Evolutionary conservation across 768 basidiomycete genomes (phyloP).

Genomic region (Mycena albidolilacea): DNA sequence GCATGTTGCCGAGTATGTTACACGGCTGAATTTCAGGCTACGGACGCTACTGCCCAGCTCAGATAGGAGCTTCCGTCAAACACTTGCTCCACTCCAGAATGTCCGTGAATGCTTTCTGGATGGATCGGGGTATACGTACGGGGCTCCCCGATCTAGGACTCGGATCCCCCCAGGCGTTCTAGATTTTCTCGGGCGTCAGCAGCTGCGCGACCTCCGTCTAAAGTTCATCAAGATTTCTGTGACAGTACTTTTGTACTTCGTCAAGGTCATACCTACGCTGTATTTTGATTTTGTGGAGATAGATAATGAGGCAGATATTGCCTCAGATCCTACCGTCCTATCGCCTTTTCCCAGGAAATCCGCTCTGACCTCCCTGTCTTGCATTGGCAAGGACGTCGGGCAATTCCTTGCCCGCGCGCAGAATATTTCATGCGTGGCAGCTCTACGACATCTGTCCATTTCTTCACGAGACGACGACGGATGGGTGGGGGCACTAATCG

Average conservation of each 20-base stretch:
- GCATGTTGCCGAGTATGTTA: background rate
- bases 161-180: background rate
- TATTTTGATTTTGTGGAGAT: background rate
- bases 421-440: background rate
- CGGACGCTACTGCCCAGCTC: background rate
- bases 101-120: background rate
- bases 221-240: background rate
- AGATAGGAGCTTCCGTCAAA: background rate
- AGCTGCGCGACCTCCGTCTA: background rate
- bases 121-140: background rate
- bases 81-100: background rate
- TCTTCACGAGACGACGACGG: too few species aligned
- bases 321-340: background rate
- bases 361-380: background rate
- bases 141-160: background rate
- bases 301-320: background rate
- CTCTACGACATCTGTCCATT: background rate
- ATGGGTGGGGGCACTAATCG: background rate
- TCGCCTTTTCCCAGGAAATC: background rate
- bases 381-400: background rate
- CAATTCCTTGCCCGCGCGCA: background rate
- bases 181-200: background rate
- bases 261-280: background rate
- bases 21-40: background rate
- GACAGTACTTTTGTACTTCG: background rate